These are phyloP conservation scores for Metarhizium brunneum DNA, from an alignment of 2,329 filamentous ascomycete genomes.

Conservation along the genomic window DNA sequence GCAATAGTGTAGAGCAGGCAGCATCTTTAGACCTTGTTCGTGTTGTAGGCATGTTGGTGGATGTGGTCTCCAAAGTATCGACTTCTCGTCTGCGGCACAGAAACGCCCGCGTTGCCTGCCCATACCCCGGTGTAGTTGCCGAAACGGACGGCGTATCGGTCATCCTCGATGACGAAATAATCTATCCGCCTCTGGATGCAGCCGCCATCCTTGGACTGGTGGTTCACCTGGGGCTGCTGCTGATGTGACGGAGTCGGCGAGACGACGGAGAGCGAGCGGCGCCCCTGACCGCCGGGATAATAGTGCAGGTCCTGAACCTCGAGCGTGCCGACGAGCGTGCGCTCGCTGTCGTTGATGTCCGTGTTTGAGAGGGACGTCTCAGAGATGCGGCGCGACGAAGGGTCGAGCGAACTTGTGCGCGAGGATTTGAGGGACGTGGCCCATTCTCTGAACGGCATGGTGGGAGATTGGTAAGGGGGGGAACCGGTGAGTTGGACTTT, in stretches of 20 bases:
- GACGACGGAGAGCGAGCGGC: neutral
- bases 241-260: neutral
- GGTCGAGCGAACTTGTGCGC: neutral
- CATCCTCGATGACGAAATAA: slow-evolving; percentile 8
- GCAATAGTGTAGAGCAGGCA: neutral
- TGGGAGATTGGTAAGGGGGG: neutral
- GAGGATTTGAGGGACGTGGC: neutral
- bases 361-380: neutral
- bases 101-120: slow-evolving; percentile 7
- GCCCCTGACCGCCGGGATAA: neutral
- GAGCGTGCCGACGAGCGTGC: slow-evolving; percentile 2
- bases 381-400: neutral
- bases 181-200: slow-evolving; percentile 10
- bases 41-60: slow-evolving; percentile 7
- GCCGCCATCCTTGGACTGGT: neutral
- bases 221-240: neutral
- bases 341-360: slow-evolving; percentile 6
- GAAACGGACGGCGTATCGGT: slow-evolving; percentile 1
- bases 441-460: slow-evolving; percentile 6
- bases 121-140: slow-evolving; percentile 15
- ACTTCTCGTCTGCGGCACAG: slow-evolving; percentile 9
- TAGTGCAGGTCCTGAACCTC: neutral
- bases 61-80: slow-evolving; percentile 12
- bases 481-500: neutral
- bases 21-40: neutral